These are phyloP conservation scores for Bruguiera parviflora DNA, from an alignment of 345 rosid genomes.

Conservation along the genomic window DNA sequence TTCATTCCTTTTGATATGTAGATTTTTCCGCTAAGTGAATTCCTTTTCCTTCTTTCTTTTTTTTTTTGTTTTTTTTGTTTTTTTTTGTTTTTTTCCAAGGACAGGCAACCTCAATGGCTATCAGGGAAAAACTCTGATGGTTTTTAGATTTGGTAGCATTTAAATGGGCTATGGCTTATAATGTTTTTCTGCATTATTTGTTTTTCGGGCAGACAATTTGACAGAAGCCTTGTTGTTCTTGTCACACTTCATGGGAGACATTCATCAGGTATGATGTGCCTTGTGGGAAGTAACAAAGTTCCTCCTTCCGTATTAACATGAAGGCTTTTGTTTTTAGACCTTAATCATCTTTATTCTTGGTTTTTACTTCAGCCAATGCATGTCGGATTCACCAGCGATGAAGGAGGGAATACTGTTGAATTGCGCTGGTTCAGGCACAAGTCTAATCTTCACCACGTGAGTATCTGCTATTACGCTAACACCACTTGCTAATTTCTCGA, in stretches of 20 bases:
- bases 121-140: no score
- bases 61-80: no score
- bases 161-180: no score
- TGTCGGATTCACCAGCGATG: constrained; percentile 72
- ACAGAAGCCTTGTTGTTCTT: constrained; percentile 88
- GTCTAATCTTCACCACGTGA: constrained; percentile 90
- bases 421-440: constrained; percentile 88
- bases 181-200: background rate
- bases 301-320: background rate
- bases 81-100: no score
- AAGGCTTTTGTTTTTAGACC: background rate
- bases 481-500: no score
- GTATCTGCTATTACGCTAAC: constrained; percentile 1
- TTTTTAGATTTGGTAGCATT: no score
- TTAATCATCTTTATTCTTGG: background rate
- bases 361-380: constrained; percentile 68
- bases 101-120: no score
- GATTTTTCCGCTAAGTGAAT: background rate
- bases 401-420: constrained; percentile 83
- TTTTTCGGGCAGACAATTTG: constrained; percentile 58
- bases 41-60: no score
- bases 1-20: no score
- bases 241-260: constrained; percentile 93
- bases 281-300: background rate
- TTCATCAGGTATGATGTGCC: constrained; percentile 60